These are phyloP conservation scores for Metschnikowia chrysomelidarum DNA, from an alignment of 805 yeast genomes.

Conservation along the genomic window DNA sequence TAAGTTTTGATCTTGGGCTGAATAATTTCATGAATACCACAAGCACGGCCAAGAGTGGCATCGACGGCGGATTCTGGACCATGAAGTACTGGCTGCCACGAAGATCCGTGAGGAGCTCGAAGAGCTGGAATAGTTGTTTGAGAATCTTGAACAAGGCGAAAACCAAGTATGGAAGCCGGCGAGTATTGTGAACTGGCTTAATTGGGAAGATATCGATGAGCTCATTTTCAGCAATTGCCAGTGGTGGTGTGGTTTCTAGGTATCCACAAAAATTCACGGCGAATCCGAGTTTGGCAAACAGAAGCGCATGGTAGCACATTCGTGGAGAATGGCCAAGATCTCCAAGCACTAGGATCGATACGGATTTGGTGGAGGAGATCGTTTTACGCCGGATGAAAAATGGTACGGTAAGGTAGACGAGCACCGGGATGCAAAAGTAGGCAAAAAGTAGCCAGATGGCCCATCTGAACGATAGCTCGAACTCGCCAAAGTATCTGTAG, in stretches of 20 bases:
- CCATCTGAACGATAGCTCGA: slow-evolving; percentile 25
- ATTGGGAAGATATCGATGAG: slow-evolving; percentile 53
- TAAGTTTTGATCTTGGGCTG: slow-evolving; percentile 55
- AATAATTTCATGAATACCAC: slow-evolving; percentile 50
- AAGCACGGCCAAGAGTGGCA: slow-evolving; percentile 73
- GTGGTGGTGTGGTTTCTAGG: slow-evolving; percentile 54
- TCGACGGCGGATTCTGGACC: slow-evolving; percentile 89
- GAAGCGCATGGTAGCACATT: slow-evolving; percentile 84
- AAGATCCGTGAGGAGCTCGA: slow-evolving; percentile 47
- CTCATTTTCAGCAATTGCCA: slow-evolving; percentile 47
- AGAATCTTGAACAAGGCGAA: slow-evolving; percentile 61
- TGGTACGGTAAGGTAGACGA: slow-evolving; percentile 43
- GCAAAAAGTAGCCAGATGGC: slow-evolving; percentile 44
- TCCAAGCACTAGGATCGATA: slow-evolving; percentile 82
- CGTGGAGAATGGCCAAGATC: slow-evolving; percentile 95
- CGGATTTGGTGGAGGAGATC: slow-evolving; percentile 43
- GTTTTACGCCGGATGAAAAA: slow-evolving; percentile 25
- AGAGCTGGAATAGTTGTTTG: slow-evolving; percentile 50
- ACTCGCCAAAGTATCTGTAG: slow-evolving; percentile 7
- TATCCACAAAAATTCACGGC: slow-evolving; percentile 86
- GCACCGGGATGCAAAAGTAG: slow-evolving; percentile 47
- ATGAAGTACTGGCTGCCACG: slow-evolving; percentile 66
- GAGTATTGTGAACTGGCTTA: slow-evolving; percentile 36
- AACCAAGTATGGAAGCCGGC: slow-evolving; percentile 49
- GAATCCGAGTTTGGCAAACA: slow-evolving; percentile 68